A percentile compares a stretch with the other conserved stretches of the same genome.
phyloP scores from a whole-genome alignment of 2,329 filamentous ascomycete genomes.

The Septoria linicola region DNA sequence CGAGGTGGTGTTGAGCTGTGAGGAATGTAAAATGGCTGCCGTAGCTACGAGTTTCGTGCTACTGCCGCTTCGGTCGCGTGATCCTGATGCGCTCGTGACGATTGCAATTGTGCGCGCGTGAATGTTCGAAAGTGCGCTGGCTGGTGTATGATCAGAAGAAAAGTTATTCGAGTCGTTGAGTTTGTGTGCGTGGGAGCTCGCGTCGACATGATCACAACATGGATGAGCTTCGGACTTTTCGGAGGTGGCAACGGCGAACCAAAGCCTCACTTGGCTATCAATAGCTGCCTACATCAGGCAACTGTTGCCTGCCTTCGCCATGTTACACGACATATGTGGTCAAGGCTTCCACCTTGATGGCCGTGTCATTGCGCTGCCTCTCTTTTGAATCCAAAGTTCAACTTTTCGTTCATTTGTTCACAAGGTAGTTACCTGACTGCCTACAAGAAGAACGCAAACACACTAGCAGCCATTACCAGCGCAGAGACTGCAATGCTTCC shows the following conservation, averaged over 20 bases:
- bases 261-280: too few relatives aligned
- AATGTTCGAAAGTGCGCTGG: neutral
- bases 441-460: neutral
- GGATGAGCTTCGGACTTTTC: slow-evolving; percentile 2
- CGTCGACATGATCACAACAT: slow-evolving; percentile 3
- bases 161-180: neutral
- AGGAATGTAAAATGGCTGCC: slow-evolving; percentile 14
- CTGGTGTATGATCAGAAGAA: neutral
- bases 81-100: neutral
- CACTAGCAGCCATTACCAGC: neutral
- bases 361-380: too few relatives aligned
- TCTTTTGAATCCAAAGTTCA: too few relatives aligned
- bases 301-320: too few relatives aligned
- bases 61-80: neutral
- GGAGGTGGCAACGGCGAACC: too few relatives aligned
- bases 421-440: too few relatives aligned
- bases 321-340: too few relatives aligned
- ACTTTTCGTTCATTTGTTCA: too few relatives aligned
- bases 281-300: too few relatives aligned
- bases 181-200: neutral
- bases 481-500: neutral
- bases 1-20: neutral
- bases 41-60: slow-evolving; percentile 13
- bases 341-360: too few relatives aligned
- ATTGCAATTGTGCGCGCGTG: neutral